These are phyloP conservation scores for Gleditsia sinensis DNA, from an alignment of 306 rosid genomes.

Conservation along the genomic window DNA sequence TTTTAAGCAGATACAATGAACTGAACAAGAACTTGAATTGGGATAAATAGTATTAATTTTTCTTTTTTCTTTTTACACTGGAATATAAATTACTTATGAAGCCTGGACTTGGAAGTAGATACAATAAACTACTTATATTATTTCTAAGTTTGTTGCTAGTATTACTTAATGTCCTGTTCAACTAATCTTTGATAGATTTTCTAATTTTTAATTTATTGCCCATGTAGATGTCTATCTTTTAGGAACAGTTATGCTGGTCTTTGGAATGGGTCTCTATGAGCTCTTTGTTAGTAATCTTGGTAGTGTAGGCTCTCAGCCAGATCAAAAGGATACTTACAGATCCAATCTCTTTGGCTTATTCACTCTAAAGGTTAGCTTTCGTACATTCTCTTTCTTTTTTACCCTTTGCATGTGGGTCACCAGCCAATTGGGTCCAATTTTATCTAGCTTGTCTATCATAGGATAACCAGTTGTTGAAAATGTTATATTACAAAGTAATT, in stretches of 20 bases:
- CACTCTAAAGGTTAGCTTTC: slow-evolving; percentile 65
- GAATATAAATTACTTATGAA: neutral
- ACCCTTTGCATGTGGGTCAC: neutral
- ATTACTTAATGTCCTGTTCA: neutral
- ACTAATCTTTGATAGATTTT: slow-evolving; percentile 3
- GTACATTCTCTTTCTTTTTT: neutral
- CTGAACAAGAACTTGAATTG: neutral
- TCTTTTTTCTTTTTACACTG: neutral
- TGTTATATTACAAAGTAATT: neutral
- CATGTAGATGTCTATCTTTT: slow-evolving; percentile 83
- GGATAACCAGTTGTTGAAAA: neutral
- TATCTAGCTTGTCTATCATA: neutral
- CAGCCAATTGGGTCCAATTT: neutral
- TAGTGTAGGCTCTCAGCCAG: slow-evolving; percentile 45
- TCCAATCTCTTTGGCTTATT: slow-evolving; percentile 87
- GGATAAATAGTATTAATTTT: neutral
- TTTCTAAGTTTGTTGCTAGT: neutral
- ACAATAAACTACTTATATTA: neutral
- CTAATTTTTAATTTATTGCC: slow-evolving; percentile 37
- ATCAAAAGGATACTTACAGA: slow-evolving; percentile 45
- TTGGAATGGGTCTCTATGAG: slow-evolving; percentile 97
- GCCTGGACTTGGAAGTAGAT: neutral
- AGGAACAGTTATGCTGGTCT: slow-evolving; percentile 98
- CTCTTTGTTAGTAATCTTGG: slow-evolving; percentile 87
- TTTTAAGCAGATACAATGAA: neutral